phyloP scores from a whole-genome alignment of 306 rosid genomes.

The Lathyrus aphaca region DNA sequence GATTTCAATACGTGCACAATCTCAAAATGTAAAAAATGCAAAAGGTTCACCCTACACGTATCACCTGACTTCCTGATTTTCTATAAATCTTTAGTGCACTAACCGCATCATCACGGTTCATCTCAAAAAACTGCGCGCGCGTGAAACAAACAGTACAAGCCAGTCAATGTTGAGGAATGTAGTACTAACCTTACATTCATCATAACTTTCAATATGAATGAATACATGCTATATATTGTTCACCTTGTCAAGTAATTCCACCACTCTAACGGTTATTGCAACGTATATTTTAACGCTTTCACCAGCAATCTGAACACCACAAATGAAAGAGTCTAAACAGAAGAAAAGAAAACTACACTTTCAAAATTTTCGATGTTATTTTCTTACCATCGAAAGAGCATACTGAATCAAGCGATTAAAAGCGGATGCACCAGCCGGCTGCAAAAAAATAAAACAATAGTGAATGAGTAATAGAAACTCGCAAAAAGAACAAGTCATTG shows the following conservation, averaged over 20 bases:
- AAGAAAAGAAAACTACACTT: constrained; percentile 2
- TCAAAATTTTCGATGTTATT: constrained; percentile 5
- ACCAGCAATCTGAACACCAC: constrained; percentile 60
- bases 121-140: constrained; percentile 78
- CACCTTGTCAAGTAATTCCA: constrained; percentile 87
- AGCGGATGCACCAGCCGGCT: constrained; percentile 78
- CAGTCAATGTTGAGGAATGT: neutral
- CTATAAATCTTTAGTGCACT: constrained; percentile 74
- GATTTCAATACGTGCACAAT: too few relatives aligned
- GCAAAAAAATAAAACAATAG: constrained; percentile 33
- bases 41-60: neutral
- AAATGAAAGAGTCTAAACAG: constrained; percentile 10
- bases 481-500: neutral
- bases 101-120: constrained; percentile 71
- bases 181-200: neutral
- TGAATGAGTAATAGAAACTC: constrained; percentile 9
- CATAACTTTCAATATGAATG: neutral
- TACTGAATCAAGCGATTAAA: constrained; percentile 70
- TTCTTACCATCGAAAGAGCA: constrained; percentile 71
- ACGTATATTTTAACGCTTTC: constrained; percentile 81
- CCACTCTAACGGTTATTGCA: constrained; percentile 75
- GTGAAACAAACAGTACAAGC: neutral
- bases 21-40: too few relatives aligned
- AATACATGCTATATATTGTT: neutral
- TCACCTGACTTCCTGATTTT: constrained; percentile 83